Conservation (phyloP, 257 asterid species). For the Nicotiana noctiflora region DNA sequence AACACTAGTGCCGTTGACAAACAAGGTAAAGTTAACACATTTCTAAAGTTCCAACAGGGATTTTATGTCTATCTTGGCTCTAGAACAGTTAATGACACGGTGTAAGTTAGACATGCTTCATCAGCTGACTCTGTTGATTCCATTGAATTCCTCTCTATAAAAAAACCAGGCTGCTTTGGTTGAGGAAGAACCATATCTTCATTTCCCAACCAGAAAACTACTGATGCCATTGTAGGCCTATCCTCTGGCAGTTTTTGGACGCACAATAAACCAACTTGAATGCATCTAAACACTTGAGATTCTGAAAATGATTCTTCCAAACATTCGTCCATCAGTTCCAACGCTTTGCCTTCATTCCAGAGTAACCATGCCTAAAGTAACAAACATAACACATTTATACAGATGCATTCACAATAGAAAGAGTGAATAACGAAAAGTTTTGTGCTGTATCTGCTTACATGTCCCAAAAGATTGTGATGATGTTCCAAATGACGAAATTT, state of each 20-base stretch:
- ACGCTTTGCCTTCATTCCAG: conserved; percentile 6
- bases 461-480: conserved; percentile 21
- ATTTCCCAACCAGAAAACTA: conserved; percentile 13
- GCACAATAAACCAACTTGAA: conserved; percentile 15
- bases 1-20: background rate
- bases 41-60: background rate
- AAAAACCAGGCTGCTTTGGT: conserved; percentile 16
- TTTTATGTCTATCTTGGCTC: conserved; percentile 4
- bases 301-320: conserved; percentile 1
- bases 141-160: conserved; percentile 1
- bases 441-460: conserved; percentile 8
- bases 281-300: conserved; percentile 14
- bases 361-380: conserved; percentile 11
- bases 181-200: conserved; percentile 7
- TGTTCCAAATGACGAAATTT: conserved; percentile 13
- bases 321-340: conserved; percentile 10
- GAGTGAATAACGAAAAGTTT: background rate
- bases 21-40: background rate
- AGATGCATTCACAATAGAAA: background rate
- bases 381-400: background rate
- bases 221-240: conserved; percentile 17
- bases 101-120: background rate
- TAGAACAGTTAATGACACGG: background rate
- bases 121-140: background rate
- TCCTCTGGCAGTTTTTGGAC: conserved; percentile 13